Conservation (phyloP, 2,329 filamentous ascomycete species). For the Aschersonia sp. region DNA sequence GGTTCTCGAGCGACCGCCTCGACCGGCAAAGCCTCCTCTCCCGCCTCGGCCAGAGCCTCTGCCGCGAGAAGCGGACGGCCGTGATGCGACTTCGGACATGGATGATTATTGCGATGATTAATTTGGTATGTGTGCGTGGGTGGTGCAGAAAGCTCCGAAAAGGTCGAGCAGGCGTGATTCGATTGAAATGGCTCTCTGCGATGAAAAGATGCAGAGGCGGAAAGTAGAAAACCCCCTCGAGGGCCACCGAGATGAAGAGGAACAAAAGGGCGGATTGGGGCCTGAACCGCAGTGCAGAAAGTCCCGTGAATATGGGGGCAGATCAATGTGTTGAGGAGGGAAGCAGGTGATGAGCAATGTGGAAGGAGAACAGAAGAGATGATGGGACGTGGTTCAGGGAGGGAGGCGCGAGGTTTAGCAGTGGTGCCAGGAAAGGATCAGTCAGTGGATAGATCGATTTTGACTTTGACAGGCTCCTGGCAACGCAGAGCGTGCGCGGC, state of each 20-base stretch:
- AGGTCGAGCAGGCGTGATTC: too few species aligned
- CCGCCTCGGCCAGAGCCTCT: constrained; percentile 83
- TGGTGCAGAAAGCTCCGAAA: constrained; percentile 3
- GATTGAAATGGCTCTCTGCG: too few species aligned
- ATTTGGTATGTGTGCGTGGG: constrained; percentile 48
- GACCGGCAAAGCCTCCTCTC: constrained; percentile 60
- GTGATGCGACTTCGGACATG: constrained; percentile 93
- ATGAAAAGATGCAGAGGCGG: background rate
- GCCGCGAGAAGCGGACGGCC: constrained; percentile 72
- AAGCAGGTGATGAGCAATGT: constrained; percentile 8
- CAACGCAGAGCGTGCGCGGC: background rate
- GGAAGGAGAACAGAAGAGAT: background rate
- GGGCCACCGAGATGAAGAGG: constrained; percentile 7
- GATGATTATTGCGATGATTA: constrained; percentile 38
- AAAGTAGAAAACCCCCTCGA: constrained; percentile 8
- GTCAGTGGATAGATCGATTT: constrained; percentile 7
- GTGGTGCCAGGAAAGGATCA: constrained; percentile 7
- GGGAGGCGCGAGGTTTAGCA: constrained; percentile 21
- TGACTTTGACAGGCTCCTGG: constrained; percentile 11
- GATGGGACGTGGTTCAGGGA: constrained; percentile 8
- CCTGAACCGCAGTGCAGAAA: constrained; percentile 15
- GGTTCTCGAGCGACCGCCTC: constrained; percentile 51
- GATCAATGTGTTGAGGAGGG: constrained; percentile 14
- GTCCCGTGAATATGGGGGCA: constrained; percentile 14
- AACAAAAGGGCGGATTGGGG: constrained; percentile 8